Conservation (phyloP, 1,139 yeast genomes). For the Blastobotrys elegans region DNA sequence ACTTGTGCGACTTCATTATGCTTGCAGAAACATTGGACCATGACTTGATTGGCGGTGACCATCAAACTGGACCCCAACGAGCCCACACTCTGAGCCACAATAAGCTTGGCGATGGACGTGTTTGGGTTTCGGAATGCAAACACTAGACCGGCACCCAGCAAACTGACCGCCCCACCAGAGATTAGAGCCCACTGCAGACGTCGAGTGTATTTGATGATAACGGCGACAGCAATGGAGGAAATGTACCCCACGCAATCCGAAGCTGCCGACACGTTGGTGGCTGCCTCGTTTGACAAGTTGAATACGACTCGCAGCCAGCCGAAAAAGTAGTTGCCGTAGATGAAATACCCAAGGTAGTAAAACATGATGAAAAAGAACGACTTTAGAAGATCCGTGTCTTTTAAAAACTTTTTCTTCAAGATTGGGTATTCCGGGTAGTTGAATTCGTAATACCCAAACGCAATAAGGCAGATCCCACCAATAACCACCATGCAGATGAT, state of each 20-base stretch:
- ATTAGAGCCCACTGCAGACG: conserved; percentile 56
- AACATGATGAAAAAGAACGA: conserved; percentile 15
- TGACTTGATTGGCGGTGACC: conserved; percentile 20
- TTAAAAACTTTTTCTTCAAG: conserved; percentile 13
- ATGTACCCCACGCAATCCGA: conserved; percentile 58
- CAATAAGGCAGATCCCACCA: conserved; percentile 15
- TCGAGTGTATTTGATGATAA: conserved; percentile 44
- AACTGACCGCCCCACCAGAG: conserved; percentile 49
- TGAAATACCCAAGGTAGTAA: conserved; percentile 18
- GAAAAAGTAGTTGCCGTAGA: conserved; percentile 18
- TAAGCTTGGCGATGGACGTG: conserved; percentile 17
- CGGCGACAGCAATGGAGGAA: conserved; percentile 56
- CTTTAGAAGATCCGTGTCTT: conserved; percentile 12
- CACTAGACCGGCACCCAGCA: conserved; percentile 45
- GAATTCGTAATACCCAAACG: conserved; percentile 16
- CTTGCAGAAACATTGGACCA: conserved; percentile 21
- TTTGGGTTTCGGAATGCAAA: conserved; percentile 14
- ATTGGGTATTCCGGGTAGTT: conserved; percentile 17
- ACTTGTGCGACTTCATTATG: conserved; percentile 23
- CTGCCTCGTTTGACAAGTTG: conserved; percentile 51
- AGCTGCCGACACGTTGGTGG: conserved; percentile 55
- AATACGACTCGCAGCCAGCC: conserved; percentile 47
- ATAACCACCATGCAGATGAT: conserved; percentile 14
- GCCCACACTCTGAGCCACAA: conserved; percentile 19
- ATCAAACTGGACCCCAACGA: conserved; percentile 24